These are phyloP conservation scores for Metroxylon sagu DNA, from an alignment of 176 grass and related monocot species.

Conservation along the genomic window DNA sequence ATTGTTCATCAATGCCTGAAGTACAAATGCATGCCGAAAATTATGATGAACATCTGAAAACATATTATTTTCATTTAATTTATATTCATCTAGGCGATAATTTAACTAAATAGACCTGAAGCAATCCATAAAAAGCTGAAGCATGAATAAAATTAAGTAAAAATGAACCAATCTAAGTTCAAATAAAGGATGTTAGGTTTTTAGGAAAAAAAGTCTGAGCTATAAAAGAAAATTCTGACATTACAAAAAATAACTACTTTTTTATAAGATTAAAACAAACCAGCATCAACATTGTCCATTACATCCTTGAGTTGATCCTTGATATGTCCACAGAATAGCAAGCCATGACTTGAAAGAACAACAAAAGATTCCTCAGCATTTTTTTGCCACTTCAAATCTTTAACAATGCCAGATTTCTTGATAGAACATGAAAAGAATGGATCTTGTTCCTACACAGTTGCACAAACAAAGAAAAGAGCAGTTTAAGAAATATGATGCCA, in stretches of 20 bases:
- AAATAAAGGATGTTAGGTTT: too few relatives aligned
- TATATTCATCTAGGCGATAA: too few relatives aligned
- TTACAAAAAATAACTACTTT: background rate
- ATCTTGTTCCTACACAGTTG: conserved; percentile 34
- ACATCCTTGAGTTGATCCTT: conserved; percentile 46
- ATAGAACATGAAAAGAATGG: conserved; percentile 46
- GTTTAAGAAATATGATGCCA: background rate
- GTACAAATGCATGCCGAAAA: too few relatives aligned
- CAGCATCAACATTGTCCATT: conserved; percentile 72
- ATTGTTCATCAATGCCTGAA: too few relatives aligned
- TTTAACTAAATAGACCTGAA: too few relatives aligned
- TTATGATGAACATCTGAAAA: too few relatives aligned
- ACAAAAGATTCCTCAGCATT: conserved; percentile 40
- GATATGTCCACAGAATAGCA: conserved; percentile 48
- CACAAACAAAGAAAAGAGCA: background rate
- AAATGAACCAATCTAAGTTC: too few relatives aligned
- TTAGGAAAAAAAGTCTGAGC: too few relatives aligned
- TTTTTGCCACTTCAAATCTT: conserved; percentile 84
- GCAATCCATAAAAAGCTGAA: too few relatives aligned
- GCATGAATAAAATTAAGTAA: too few relatives aligned
- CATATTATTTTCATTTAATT: too few relatives aligned
- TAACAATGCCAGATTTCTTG: conserved; percentile 29
- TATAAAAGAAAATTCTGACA: background rate
- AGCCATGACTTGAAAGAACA: conserved; percentile 45
- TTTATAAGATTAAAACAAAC: conserved; percentile 25